A percentile compares a stretch with the other conserved stretches of the same genome.
phyloP scores from a whole-genome alignment of 768 basidiomycete species.

The Coprinopsis cinerea region DNA sequence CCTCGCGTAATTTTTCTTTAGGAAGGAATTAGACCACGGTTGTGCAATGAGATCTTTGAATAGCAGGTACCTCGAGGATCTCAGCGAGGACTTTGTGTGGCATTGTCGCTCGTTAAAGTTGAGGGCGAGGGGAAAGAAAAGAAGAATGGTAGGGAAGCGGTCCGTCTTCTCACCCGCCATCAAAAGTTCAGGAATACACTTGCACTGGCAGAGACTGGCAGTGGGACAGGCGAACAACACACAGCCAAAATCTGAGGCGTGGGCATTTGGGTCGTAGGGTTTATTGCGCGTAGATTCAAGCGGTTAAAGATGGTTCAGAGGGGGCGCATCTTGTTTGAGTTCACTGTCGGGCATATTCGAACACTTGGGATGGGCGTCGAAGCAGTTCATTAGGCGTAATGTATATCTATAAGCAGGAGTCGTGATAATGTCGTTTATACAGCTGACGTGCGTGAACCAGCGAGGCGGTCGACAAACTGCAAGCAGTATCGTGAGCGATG shows the following conservation, averaged over 20 bases:
- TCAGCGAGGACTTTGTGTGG: neutral
- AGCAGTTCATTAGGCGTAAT: neutral
- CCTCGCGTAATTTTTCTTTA: conserved; percentile 1
- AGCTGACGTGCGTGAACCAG: conserved; percentile 71
- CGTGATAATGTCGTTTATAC: conserved; percentile 36
- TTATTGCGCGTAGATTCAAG: too few relatives aligned
- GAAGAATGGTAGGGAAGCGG: neutral
- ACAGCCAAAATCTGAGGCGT: too few relatives aligned
- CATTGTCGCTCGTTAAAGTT: conserved; percentile 2
- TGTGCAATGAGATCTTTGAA: neutral
- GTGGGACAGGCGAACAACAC: too few relatives aligned
- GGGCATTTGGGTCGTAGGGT: too few relatives aligned
- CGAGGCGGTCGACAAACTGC: conserved; percentile 74
- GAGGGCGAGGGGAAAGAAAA: neutral
- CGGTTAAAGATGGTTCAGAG: too few relatives aligned
- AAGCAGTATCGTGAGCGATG: neutral
- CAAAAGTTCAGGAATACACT: neutral
- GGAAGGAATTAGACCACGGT: neutral
- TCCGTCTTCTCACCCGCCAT: neutral
- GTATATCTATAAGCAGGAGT: neutral
- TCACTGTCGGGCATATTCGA: too few relatives aligned
- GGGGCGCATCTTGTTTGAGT: too few relatives aligned
- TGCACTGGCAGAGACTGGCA: too few relatives aligned
- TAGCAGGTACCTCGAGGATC: conserved; percentile 2
- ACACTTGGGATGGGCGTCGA: too few relatives aligned